Percentiles rank a stretch among this genome's conserved stretches.
Conservation (phyloP, 139 green algal species). For the Axilococcus clingmanii region DNA sequence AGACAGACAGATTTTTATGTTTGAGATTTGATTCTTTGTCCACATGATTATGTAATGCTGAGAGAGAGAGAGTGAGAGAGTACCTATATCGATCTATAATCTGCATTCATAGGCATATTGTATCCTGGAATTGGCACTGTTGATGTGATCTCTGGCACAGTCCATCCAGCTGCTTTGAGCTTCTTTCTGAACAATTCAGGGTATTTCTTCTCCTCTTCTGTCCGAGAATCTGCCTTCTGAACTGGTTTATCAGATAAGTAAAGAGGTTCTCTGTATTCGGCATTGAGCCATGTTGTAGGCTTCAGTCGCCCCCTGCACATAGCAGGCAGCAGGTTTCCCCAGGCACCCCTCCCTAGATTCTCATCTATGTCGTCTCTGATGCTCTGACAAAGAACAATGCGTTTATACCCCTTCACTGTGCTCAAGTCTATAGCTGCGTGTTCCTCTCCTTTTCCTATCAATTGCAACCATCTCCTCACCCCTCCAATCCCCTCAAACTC, state of each 20-base stretch:
- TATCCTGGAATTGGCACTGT: conserved; percentile 38
- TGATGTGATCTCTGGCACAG: conserved; percentile 12
- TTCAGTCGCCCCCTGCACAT: conserved; percentile 42
- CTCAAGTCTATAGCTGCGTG: conserved; percentile 36
- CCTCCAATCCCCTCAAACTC: conserved; percentile 25
- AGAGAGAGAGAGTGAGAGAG: background rate
- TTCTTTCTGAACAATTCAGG: conserved; percentile 52
- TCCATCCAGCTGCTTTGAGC: conserved; percentile 29
- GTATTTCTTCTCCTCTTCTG: conserved; percentile 47
- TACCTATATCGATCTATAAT: background rate
- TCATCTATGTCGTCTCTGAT: conserved; percentile 37
- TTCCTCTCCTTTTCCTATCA: conserved; percentile 42
- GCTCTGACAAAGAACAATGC: conserved; percentile 33
- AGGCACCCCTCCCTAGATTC: conserved; percentile 19
- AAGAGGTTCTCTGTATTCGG: conserved; percentile 56
- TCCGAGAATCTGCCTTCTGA: conserved; percentile 40
- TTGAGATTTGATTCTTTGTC: conserved; percentile 29
- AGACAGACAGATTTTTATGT: conserved; percentile 93
- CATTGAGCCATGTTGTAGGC: conserved; percentile 61
- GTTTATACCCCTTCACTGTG: conserved; percentile 44
- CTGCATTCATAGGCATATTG: conserved; percentile 1
- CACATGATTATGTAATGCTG: background rate
- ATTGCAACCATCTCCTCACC: conserved; percentile 39
- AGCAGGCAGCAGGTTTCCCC: conserved; percentile 15
- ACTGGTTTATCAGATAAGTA: conserved; percentile 41